Evolutionary conservation across 768 basidiomycete species (phyloP), one percentile per base, ranked within the genome.

Genomic region (Tubosaeta sp.): DNA sequence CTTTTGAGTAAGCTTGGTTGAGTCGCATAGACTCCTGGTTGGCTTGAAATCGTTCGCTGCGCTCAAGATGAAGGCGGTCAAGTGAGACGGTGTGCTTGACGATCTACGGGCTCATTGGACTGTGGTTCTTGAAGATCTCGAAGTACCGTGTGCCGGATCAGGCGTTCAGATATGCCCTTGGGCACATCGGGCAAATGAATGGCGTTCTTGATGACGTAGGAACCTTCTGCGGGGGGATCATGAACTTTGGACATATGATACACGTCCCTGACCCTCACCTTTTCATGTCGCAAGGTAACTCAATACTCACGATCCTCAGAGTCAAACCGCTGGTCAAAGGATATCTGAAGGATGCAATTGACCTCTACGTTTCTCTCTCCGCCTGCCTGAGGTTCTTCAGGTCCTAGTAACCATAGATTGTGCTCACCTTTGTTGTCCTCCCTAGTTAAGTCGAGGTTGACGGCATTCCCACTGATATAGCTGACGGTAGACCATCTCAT

Each of bases 371-470:
- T 71, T 32, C 80, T 52, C 74, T 77, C 66, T 83, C 74, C 10
- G 84, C 83, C 14, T 78, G 70, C 44, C 78, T 74, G 22, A 84
- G 69, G 64, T 86, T 86, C 67, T 80, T 79, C 58, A 85, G 64
- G 50, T 81, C 80, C 64, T 83, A 22, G 22, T 84, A 54, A 81
- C 75, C 52, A 73, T 69, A 25, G 64, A 57, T 3, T 72, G 52
- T 71, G 67, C 17, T 67, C 66, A 0, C 72, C 74, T 43, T 72
- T 70, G 11, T 62, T 61, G 6, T 71, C 67, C 0, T 22, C 22
- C 22, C 22, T 22, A 3, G 3, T 22, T 22, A 22, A 22, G 22
- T 22, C 22, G 22, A 22, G 22, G 22, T 22, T 3, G 22, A 22
- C 22, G 22, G 3, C 22, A 22, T 22, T 3, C 22, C 22, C 22